A percentile compares a stretch with the other conserved stretches of the same genome.
Conservation (phyloP, 2,329 filamentous ascomycete species). For the Apiospora marii region DNA sequence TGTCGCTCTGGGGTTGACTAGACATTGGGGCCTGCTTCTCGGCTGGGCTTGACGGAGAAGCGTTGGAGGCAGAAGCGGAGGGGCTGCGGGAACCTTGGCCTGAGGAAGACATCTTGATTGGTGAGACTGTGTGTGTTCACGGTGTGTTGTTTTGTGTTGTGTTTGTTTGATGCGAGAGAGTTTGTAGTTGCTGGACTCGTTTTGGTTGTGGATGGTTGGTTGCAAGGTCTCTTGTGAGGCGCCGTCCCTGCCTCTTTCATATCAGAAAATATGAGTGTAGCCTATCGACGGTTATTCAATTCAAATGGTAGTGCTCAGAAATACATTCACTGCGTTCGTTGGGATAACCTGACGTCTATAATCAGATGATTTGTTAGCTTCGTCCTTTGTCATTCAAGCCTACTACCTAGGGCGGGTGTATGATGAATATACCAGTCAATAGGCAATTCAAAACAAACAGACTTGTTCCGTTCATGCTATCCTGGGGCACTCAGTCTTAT, state of each 20-base stretch:
- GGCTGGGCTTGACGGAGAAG: not conserved
- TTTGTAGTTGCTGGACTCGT: not conserved
- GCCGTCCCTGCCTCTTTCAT: not conserved
- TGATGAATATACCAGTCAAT: not conserved
- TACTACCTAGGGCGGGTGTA: not conserved
- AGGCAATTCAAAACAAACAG: not conserved
- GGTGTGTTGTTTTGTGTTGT: too few relatives aligned
- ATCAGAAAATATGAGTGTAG: not conserved
- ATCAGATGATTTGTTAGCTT: not conserved
- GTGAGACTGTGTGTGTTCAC: not conserved
- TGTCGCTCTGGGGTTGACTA: not conserved
- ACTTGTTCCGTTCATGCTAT: too few relatives aligned
- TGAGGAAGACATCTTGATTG: constrained; percentile 7
- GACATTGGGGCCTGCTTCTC: not conserved
- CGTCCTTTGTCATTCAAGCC: not conserved
- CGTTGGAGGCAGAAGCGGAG: not conserved
- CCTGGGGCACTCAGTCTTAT: not conserved
- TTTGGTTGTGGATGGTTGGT: not conserved
- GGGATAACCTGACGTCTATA: not conserved
- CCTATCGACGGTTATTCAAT: not conserved
- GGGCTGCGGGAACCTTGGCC: constrained; percentile 3
- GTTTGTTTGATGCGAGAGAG: not conserved
- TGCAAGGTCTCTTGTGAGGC: not conserved
- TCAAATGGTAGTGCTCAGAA: not conserved
- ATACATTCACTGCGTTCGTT: not conserved